phyloP scores from a whole-genome alignment of 1,284 basidiomycete genomes.

The Anthracocystis setariae region DNA sequence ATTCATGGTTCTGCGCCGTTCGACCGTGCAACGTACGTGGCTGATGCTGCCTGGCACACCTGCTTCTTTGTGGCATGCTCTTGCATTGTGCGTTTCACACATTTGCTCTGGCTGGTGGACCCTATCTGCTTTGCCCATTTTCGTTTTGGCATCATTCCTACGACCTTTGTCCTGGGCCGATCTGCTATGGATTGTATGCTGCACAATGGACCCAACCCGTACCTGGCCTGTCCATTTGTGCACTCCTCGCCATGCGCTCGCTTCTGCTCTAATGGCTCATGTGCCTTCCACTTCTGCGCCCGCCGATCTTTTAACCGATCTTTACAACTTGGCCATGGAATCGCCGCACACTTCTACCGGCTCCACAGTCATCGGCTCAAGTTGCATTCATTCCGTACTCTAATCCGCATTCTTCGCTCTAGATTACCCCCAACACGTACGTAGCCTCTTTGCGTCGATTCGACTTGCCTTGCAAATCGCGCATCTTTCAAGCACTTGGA shows the following conservation, averaged over 20 bases:
- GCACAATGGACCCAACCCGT: not conserved
- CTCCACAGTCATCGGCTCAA: conserved; percentile 14
- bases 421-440: conserved; percentile 10
- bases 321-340: conserved; percentile 1
- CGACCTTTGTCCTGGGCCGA: not conserved
- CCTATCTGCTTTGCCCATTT: too few relatives aligned
- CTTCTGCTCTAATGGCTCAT: not conserved
- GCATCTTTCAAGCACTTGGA: not conserved
- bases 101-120: too few relatives aligned
- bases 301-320: conserved; percentile 14
- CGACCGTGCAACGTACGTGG: conserved; percentile 3
- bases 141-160: not conserved
- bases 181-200: not conserved
- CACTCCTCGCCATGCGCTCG: conserved; percentile 4
- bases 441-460: conserved; percentile 2
- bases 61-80: conserved; percentile 15
- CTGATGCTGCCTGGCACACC: conserved; percentile 8
- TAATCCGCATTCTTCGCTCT: conserved; percentile 9
- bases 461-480: not conserved
- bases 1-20: conserved; percentile 4
- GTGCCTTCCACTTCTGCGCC: conserved; percentile 23
- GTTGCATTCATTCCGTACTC: conserved; percentile 12
- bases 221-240: conserved; percentile 26
- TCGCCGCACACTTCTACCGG: not conserved
- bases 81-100: conserved; percentile 19